Evolutionary conservation across 805 yeast species (phyloP).

Genomic region (Saturnispora saitoi): DNA sequence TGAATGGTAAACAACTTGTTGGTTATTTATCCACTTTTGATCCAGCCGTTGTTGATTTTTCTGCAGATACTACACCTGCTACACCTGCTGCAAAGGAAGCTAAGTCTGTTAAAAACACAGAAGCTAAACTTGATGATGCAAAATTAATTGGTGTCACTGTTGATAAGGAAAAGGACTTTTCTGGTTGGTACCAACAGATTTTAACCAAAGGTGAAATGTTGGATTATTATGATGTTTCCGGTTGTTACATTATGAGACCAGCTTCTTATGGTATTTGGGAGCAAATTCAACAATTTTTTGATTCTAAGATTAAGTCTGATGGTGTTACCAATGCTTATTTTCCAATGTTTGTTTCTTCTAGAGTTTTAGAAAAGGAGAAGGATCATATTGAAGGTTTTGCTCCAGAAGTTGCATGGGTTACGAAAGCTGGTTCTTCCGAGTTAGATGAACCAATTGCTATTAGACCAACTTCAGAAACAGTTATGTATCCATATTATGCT

Average conservation of each 20-base stretch:
- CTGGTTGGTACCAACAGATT: constrained; percentile 96
- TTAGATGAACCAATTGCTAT: constrained; percentile 98
- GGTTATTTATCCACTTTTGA: constrained; percentile 47
- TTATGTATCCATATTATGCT: constrained; percentile 98
- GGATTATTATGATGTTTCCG: constrained; percentile 97
- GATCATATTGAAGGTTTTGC: constrained; percentile 99
- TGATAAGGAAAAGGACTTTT: constrained; percentile 84
- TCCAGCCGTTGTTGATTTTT: constrained; percentile 45
- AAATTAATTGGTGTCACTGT: constrained; percentile 94
- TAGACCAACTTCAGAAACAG: constrained; percentile 98
- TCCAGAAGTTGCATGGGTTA: constrained; percentile 99
- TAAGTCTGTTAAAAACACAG: constrained; percentile 21
- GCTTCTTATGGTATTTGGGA: constrained; percentile 95
- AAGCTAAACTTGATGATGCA: constrained; percentile 70
- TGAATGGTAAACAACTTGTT: constrained; percentile 39
- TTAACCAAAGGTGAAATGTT: constrained; percentile 96
- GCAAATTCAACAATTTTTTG: constrained; percentile 80
- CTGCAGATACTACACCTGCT: constrained; percentile 35
- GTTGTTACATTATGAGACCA: constrained; percentile 97
- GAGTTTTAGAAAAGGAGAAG: constrained; percentile 92
- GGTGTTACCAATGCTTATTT: constrained; percentile 95
- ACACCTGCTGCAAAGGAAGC: constrained; percentile 25
- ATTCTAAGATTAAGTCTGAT: constrained; percentile 66
- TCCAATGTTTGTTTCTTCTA: constrained; percentile 95
- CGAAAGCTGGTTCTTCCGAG: constrained; percentile 89